These are phyloP conservation scores for Exserohilum rostratum DNA, from an alignment of 2,329 filamentous ascomycete species.

Conservation along the genomic window DNA sequence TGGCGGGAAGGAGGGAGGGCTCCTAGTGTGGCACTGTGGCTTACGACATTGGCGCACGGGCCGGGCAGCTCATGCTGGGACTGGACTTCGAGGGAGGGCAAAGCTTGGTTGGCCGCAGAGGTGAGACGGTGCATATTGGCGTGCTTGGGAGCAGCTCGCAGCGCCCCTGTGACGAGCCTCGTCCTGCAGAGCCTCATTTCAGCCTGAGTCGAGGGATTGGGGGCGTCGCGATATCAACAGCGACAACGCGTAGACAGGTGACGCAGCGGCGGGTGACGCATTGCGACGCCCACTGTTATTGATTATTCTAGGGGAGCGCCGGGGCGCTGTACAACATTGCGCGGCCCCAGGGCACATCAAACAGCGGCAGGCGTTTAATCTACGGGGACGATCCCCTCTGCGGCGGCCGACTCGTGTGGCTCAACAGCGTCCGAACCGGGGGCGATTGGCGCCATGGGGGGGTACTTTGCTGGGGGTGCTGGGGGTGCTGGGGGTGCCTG, in stretches of 20 bases:
- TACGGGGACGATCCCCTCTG: constrained; percentile 8
- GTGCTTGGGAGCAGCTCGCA: too few relatives aligned
- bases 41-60: neutral
- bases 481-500: too few relatives aligned
- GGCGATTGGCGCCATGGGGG: neutral
- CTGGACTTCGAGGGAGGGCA: neutral
- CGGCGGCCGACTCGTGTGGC: constrained; percentile 1
- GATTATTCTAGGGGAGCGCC: too few relatives aligned
- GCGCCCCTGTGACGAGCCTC: too few relatives aligned
- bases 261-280: neutral
- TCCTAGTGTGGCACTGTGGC: neutral
- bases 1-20: neutral
- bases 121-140: too few relatives aligned
- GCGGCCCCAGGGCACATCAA: constrained; percentile 12
- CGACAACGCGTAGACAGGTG: constrained; percentile 6
- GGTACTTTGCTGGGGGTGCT: too few relatives aligned
- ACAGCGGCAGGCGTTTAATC: constrained; percentile 9
- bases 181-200: constrained; percentile 3
- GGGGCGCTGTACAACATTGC: constrained; percentile 1
- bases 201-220: neutral
- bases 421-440: neutral
- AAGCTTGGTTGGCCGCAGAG: too few relatives aligned
- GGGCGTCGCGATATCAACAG: neutral
- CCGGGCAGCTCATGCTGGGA: neutral
- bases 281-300: too few relatives aligned